Evolutionary conservation across 2,329 filamentous ascomycete genomes (phyloP), one percentile per base, ranked within the genome.

Genomic region (Exserohilum rostratum): DNA sequence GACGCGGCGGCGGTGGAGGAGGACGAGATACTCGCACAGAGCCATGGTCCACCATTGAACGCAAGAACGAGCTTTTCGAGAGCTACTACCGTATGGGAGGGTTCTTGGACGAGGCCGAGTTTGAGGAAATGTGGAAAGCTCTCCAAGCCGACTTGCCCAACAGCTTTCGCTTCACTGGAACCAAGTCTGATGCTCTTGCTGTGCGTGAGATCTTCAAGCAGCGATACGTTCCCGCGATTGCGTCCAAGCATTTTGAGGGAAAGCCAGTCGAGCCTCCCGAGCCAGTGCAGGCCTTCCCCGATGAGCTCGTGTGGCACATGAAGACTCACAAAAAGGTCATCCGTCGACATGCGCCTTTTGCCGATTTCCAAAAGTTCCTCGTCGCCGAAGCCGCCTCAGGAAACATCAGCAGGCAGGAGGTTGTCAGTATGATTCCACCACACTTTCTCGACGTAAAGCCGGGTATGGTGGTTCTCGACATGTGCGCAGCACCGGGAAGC

Each of bases 401-500:
- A 68, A 99, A 98, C 76, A 98, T 99, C 69, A 96, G 90, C 77
- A 87, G 95, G 68, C 95, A 99, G 77, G 95, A 99, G 79, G 89
- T 96, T 39, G 95, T 99, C 70, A 96, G 91, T 80, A 99, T 99
- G 95, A 98, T 99, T 60, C 95, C 95, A 22, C 95, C 95, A 22
- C 84, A 98, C 66, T 82, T 98, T 67, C 90, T 99, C 82, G 93
- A 98, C 69, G 83, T 98, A 46, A 86, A 87, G 65, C 93, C 95
- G 4, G 91, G 93, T 48, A 96, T 97, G 88, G 90, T 89, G 1
- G 93, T 97, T 9, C 80, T 99, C 66, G 95, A 99, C 76, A 88
- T 99, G 80, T 99, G 95, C 77, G 95, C 95, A 55, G 95, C 95
- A 0, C 95, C 95, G 1, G 95, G 95, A 56, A 98, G 93, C 81